phyloP scores from a whole-genome alignment of 805 yeast genomes.

The Nakazawaea sp. region DNA sequence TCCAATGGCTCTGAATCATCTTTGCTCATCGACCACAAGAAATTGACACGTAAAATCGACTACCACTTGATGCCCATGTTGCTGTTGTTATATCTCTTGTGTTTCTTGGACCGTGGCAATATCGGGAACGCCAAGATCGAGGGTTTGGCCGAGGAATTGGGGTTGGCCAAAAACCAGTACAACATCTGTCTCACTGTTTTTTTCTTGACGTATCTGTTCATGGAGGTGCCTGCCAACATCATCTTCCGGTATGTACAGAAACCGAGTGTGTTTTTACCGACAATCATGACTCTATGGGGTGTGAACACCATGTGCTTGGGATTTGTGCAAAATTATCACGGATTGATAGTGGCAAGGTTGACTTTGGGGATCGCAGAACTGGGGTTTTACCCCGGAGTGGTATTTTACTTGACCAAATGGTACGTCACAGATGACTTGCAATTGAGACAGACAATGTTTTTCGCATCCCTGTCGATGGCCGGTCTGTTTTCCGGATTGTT shows the following conservation, averaged over 20 bases:
- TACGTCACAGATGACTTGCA: conserved; percentile 44
- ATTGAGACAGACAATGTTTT: conserved; percentile 38
- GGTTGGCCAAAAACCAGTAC: conserved; percentile 30
- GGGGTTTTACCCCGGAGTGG: conserved; percentile 43
- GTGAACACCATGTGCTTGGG: conserved; percentile 34
- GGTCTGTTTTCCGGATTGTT: conserved; percentile 54
- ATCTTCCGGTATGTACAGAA: conserved; percentile 29
- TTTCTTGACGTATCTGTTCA: conserved; percentile 39
- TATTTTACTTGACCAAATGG: conserved; percentile 38
- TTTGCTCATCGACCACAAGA: conserved; percentile 19
- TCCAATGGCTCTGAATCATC: no score
- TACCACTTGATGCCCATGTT: conserved; percentile 34
- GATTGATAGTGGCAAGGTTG: conserved; percentile 38
- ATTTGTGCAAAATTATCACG: conserved; percentile 33
- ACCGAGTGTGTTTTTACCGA: conserved; percentile 18
- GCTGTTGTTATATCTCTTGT: conserved; percentile 34
- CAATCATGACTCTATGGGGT: conserved; percentile 30
- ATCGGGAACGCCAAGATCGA: conserved; percentile 55
- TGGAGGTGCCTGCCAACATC: conserved; percentile 30
- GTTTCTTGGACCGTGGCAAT: conserved; percentile 47
- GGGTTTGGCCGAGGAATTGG: conserved; percentile 36
- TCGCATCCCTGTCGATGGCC: conserved; percentile 45
- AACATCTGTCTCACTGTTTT: conserved; percentile 38
- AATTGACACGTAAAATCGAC: conserved; percentile 36
- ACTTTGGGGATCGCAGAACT: conserved; percentile 47